Base-by-base conservation (phyloP, 441 rosid genomes). In the Syzygium syzygioides region DNA sequence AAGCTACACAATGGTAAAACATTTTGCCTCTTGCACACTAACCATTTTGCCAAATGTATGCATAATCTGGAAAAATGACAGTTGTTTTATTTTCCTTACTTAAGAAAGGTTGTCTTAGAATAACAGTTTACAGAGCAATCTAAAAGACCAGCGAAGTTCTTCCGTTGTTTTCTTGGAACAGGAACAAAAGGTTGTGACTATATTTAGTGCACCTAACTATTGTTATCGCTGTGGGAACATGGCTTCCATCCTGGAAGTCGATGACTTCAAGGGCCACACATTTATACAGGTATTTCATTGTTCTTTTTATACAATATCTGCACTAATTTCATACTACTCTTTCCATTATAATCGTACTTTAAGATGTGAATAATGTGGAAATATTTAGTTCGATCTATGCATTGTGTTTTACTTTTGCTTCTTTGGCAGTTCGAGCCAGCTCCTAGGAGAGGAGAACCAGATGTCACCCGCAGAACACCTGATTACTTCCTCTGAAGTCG, bases 161-260 rank as follows among this genome's bases (percentile, higher is more conserved):
- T 30, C 19, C 54, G 25, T 14, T n/a, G n/a, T 66, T 68, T 64
- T 88, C 30, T 66, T 64, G 50, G 84, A 41, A 30, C 90, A 88
- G 90, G 90, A 88, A 28, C 90, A 88, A 85, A 88, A 88, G 87
- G 90, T 88, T 55, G 90, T 88, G n/a, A 88, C 90, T 55, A 88
- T 88, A 79, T 88, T 88, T 50, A 88, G 90, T 68, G 90, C 90
- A 50, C 90, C 90, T 55, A 88, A 88, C 83, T 88, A 88, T 57
- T 88, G 90, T 88, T 88, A 88, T 56, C 90, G 90, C 90, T 88
- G 90, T 71, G 90, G 90, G 84, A 88, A 88, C 85, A 88, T 88
- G 90, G 90, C 90, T 85, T 88, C 90, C 53, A 88, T 88, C 71
- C 62, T 88, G 30, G 90, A 88, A 88, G 90, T 88, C 6, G 90